A percentile compares a stretch with the other conserved stretches of the same genome.
Evolutionary conservation across 768 basidiomycete genomes (phyloP).

Genomic region (Tubosaeta sp.): DNA sequence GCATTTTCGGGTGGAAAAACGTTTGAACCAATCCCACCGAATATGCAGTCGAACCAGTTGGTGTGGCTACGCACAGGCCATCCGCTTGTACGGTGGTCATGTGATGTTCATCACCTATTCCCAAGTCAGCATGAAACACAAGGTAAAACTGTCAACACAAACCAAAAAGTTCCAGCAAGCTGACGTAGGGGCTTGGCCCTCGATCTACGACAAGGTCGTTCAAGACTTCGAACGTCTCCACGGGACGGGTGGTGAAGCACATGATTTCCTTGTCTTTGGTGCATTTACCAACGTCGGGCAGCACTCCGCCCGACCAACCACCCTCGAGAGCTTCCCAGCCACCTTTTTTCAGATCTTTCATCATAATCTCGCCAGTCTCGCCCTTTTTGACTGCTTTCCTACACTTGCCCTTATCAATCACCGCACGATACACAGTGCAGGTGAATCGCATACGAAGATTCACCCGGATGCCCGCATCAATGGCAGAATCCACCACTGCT

Average conservation of each 20-base stretch:
- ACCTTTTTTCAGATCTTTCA: conserved; percentile 84
- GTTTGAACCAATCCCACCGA: conserved; percentile 52
- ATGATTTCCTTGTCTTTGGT: conserved; percentile 93
- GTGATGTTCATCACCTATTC: conserved; percentile 92
- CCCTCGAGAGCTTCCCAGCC: conserved; percentile 98
- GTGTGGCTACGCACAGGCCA: conserved; percentile 90
- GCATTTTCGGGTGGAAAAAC: not conserved
- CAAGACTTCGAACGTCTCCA: conserved; percentile 92
- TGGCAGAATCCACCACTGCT: conserved; percentile 78
- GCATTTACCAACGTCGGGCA: conserved; percentile 42
- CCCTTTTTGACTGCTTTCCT: conserved; percentile 88
- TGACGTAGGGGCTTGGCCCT: conserved; percentile 97
- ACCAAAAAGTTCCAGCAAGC: conserved; percentile 95
- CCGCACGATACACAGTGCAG: conserved; percentile 94
- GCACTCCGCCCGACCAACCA: conserved; percentile 49
- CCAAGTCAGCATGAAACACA: conserved; percentile 2
- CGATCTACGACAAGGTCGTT: conserved; percentile 98
- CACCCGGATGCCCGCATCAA: conserved; percentile 92
- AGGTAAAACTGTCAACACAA: conserved; percentile 25
- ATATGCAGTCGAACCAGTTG: conserved; percentile 98
- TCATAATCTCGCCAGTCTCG: conserved; percentile 94
- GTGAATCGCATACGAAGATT: conserved; percentile 99
- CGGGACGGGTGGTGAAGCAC: conserved; percentile 94
- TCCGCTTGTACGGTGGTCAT: conserved; percentile 99
- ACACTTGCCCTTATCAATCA: conserved; percentile 63